A percentile compares a stretch with the other conserved stretches of the same genome.
Evolutionary conservation across 2,329 filamentous ascomycete genomes (phyloP).

Genomic region (Magnaporthiopsis poae): DNA sequence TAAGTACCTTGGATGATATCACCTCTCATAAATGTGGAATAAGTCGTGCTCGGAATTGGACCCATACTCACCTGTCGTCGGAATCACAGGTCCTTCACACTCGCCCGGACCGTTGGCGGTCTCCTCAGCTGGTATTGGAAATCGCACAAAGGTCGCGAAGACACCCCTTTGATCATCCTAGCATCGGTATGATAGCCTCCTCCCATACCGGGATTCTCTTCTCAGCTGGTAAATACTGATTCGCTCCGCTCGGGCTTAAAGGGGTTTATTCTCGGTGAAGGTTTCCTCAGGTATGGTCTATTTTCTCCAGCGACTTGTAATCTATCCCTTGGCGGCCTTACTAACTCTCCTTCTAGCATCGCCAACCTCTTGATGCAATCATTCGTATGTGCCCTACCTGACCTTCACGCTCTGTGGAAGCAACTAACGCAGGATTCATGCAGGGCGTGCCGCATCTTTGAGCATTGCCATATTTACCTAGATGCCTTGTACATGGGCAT

Average conservation of each 20-base stretch:
- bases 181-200: slow-evolving; percentile 46
- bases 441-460: slow-evolving; percentile 52
- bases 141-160: slow-evolving; percentile 38
- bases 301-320: neutral
- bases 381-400: slow-evolving; percentile 22
- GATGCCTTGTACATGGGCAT: no score
- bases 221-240: slow-evolving; percentile 3
- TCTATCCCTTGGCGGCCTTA: neutral
- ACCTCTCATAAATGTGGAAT: neutral
- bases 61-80: neutral
- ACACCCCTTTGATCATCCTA: slow-evolving; percentile 78
- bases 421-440: neutral
- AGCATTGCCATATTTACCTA: neutral
- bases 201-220: slow-evolving; percentile 17
- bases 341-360: slow-evolving; percentile 42
- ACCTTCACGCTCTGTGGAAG: neutral
- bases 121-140: slow-evolving; percentile 68
- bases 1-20: neutral
- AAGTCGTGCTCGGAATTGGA: neutral
- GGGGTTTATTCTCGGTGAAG: slow-evolving; percentile 87
- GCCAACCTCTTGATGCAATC: slow-evolving; percentile 77
- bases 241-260: slow-evolving; percentile 17
- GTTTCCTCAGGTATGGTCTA: slow-evolving; percentile 52
- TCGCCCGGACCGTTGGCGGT: slow-evolving; percentile 78
- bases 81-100: slow-evolving; percentile 66